These are phyloP conservation scores for Colletotrichum limetticola DNA, from an alignment of 2,329 filamentous ascomycete genomes.

Conservation along the genomic window DNA sequence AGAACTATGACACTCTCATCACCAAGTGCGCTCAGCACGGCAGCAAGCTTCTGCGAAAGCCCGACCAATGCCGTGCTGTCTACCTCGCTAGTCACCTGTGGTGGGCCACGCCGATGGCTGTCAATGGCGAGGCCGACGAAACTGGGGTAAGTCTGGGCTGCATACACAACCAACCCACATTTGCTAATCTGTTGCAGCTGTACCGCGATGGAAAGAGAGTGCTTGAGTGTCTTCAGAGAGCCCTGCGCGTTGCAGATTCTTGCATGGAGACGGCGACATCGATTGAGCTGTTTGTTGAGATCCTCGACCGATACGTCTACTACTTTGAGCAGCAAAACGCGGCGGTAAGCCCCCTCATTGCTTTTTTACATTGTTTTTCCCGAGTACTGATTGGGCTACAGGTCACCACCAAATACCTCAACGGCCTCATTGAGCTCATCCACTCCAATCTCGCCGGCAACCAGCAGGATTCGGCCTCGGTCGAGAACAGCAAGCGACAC, in stretches of 20 bases:
- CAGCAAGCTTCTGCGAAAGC: slow-evolving; percentile 96
- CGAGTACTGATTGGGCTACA: slow-evolving; percentile 39
- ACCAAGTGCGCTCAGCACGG: slow-evolving; percentile 97
- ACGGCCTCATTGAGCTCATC: slow-evolving; percentile 97
- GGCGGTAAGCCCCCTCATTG: slow-evolving; percentile 65
- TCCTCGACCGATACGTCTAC: slow-evolving; percentile 97
- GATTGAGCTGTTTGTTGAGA: slow-evolving; percentile 98
- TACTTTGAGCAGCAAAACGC: slow-evolving; percentile 99
- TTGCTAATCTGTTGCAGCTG: slow-evolving; percentile 65
- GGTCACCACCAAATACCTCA: slow-evolving; percentile 96
- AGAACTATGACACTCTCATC: slow-evolving; percentile 98
- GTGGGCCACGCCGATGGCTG: slow-evolving; percentile 91
- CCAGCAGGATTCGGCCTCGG: slow-evolving; percentile 80
- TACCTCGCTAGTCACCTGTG: slow-evolving; percentile 97
- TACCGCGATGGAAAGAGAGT: slow-evolving; percentile 98
- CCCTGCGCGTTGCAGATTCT: slow-evolving; percentile 93
- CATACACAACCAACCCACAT: not conserved
- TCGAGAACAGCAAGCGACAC: slow-evolving; percentile 92
- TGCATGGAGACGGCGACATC: slow-evolving; percentile 99
- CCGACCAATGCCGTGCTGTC: slow-evolving; percentile 95
- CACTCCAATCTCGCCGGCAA: slow-evolving; percentile 94
- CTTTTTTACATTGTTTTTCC: too few species aligned
- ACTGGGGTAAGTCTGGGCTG: slow-evolving; percentile 70
- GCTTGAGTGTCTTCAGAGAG: slow-evolving; percentile 93
- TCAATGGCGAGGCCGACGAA: slow-evolving; percentile 82